These are phyloP conservation scores for Quercus lobata DNA, from an alignment of 331 rosid genomes.

Conservation along the genomic window DNA sequence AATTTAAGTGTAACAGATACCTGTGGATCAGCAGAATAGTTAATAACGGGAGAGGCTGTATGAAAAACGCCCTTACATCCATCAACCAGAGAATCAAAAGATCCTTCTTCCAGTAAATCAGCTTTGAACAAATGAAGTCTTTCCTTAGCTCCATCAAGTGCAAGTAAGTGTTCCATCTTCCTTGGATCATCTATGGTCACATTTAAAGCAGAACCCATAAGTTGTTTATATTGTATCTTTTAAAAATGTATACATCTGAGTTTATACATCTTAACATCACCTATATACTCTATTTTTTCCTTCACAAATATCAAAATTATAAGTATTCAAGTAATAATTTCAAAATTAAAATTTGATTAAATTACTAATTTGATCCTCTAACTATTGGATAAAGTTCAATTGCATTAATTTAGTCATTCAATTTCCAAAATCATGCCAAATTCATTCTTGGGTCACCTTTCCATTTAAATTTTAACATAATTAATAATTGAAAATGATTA, in stretches of 20 bases:
- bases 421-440: too few relatives aligned
- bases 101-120: too few relatives aligned
- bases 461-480: too few relatives aligned
- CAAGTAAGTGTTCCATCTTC: slow-evolving; percentile 31
- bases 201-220: background rate
- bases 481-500: too few relatives aligned
- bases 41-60: background rate
- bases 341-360: too few relatives aligned
- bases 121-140: too few relatives aligned
- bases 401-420: too few relatives aligned
- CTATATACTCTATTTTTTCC: background rate
- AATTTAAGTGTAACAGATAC: background rate
- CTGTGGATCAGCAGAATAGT: background rate
- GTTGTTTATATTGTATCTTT: background rate
- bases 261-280: background rate
- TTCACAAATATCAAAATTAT: background rate
- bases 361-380: too few relatives aligned
- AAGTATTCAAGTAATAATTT: background rate
- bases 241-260: background rate
- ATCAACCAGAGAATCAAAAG: slow-evolving; percentile 19
- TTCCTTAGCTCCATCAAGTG: slow-evolving; percentile 42
- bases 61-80: slow-evolving; percentile 26
- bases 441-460: too few relatives aligned
- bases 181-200: background rate
- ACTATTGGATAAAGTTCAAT: too few relatives aligned